Evolutionary conservation across 768 basidiomycete species (phyloP), one percentile per base, ranked within the genome.

Genomic region (Clitopilus hobsonii): DNA sequence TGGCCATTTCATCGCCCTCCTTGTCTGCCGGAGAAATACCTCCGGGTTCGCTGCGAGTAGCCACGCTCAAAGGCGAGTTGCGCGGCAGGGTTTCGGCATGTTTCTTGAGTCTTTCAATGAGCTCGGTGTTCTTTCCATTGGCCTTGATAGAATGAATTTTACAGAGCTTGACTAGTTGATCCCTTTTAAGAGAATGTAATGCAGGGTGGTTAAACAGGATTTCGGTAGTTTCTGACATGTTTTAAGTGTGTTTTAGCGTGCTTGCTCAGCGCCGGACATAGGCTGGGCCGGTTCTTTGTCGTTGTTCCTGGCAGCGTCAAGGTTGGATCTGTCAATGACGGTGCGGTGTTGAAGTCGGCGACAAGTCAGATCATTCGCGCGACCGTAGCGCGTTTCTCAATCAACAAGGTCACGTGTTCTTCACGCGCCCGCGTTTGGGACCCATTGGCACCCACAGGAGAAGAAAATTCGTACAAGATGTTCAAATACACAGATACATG

Each of bases 151-250:
- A 76, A 66, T 94, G 88, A 26, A 85, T 80, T 68, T 92, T 92
- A 82, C 91, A 94, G 51, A 94, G 77, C 58, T 88, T 89, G 52
- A 90, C 78, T 38, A 93, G 87, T 64, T 94, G 91, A 47, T 89
- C 85, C 49, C 91, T 86, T 65, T 90, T 91, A 38, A 94, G 80
- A 20, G 89, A 87, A 65, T 91, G 83, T 25, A 94, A 69, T 1
- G 91, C 91, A 0, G 91, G 88, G 3, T 90, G 90, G 69, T 93
- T 90, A 71, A 88, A 90, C 10, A 93, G 70, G 49, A 93, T 92
- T 60, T 90, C 79, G 0, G 88, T 90, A 1, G 86, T 89, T 7
- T 82, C 83, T 18, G 84, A 82, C 85, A 88, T 86, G 29, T 24
- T 56, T 23, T 27, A n/a, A 18, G 24, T 54, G n/a, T 51, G 25